Evolutionary conservation across 1,284 basidiomycete species (phyloP).

Genomic region (Boletellus sp.): DNA sequence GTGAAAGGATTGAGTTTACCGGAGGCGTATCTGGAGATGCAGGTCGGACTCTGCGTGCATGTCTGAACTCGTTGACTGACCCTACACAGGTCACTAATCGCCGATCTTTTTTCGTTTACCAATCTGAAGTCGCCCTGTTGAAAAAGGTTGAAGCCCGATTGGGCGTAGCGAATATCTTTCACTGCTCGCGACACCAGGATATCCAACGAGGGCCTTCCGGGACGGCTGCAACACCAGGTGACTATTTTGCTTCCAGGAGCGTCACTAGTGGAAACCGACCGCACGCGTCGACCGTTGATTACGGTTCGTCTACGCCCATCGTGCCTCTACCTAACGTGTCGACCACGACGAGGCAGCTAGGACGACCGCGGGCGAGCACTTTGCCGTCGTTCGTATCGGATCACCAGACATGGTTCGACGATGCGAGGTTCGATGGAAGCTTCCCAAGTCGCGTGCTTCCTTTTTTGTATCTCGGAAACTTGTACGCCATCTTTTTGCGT

Average conservation of each 20-base stretch:
- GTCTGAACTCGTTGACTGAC: background rate
- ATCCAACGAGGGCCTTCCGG: constrained; percentile 16
- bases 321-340: constrained; percentile 11
- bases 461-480: constrained; percentile 92
- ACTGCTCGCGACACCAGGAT: constrained; percentile 30
- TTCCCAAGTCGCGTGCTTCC: constrained; percentile 93
- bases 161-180: constrained; percentile 29
- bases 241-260: constrained; percentile 26
- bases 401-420: constrained; percentile 89
- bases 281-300: constrained; percentile 20
- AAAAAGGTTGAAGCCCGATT: constrained; percentile 64
- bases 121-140: constrained; percentile 75
- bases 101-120: constrained; percentile 90
- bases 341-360: constrained; percentile 20
- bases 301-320: constrained; percentile 15
- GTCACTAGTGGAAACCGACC: constrained; percentile 20
- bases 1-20: constrained; percentile 67
- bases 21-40: constrained; percentile 87
- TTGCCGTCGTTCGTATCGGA: constrained; percentile 60
- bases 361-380: constrained; percentile 67
- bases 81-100: constrained; percentile 53
- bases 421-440: constrained; percentile 88
- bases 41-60: constrained; percentile 30
- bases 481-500: constrained; percentile 53
- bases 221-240: constrained; percentile 8